A percentile compares a stretch with the other conserved stretches of the same genome.
These are phyloP conservation scores for Carex pumila DNA, from an alignment of 176 grass and related monocot species.

Conservation along the genomic window DNA sequence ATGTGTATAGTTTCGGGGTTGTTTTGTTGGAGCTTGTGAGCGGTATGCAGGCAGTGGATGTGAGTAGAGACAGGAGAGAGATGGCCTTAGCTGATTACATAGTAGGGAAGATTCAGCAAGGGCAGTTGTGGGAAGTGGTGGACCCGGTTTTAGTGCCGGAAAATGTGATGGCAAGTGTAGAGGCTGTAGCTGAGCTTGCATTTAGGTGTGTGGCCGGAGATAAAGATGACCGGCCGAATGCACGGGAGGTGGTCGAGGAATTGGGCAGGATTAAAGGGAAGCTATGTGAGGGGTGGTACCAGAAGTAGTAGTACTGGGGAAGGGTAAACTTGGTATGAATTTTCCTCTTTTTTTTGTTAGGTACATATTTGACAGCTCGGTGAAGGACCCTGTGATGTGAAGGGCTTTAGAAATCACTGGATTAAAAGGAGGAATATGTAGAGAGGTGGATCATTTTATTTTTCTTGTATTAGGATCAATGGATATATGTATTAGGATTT, in stretches of 20 bases:
- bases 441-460: neutral
- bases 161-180: constrained; percentile 44
- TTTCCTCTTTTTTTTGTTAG: neutral
- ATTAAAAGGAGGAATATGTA: neutral
- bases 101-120: constrained; percentile 85
- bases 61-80: constrained; percentile 72
- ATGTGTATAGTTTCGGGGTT: constrained; percentile 98
- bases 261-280: constrained; percentile 57
- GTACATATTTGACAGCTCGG: neutral
- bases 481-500: neutral
- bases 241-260: constrained; percentile 62
- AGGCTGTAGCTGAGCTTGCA: constrained; percentile 70
- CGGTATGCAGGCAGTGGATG: constrained; percentile 68
- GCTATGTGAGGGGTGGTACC: constrained; percentile 17
- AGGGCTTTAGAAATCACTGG: neutral
- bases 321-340: neutral
- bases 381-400: neutral
- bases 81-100: constrained; percentile 71
- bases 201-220: constrained; percentile 87
- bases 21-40: constrained; percentile 89
- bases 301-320: neutral
- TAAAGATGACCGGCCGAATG: constrained; percentile 86
- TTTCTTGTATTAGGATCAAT: neutral
- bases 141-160: constrained; percentile 57
- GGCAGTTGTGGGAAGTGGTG: constrained; percentile 75